Percentiles rank a stretch among this genome's conserved stretches.
These are phyloP conservation scores for Cenchrus fungigraminus DNA, from an alignment of 176 grass and related monocot genomes.

Conservation along the genomic window DNA sequence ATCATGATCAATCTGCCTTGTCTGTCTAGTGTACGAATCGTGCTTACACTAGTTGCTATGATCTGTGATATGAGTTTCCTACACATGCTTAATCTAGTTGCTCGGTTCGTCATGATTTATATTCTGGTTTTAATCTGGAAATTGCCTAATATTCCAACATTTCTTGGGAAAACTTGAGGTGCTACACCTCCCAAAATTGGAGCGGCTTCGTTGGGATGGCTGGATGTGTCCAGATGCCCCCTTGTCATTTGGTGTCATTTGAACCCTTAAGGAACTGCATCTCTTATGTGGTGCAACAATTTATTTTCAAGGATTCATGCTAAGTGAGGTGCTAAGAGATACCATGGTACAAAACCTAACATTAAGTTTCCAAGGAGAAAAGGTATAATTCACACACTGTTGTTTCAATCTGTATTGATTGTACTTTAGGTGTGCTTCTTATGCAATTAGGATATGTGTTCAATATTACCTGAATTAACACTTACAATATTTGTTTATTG, in stretches of 20 bases:
- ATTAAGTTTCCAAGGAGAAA: constrained; percentile 31
- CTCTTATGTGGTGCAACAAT: not conserved
- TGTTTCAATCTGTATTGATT: not conserved
- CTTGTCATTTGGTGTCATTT: constrained; percentile 17
- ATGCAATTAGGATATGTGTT: not conserved
- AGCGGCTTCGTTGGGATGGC: not conserved
- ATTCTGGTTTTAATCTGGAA: no score
- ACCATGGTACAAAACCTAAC: not conserved
- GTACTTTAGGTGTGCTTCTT: not conserved
- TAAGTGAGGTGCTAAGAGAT: constrained; percentile 36
- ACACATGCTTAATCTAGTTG: no score
- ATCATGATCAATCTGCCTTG: no score
- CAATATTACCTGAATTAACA: not conserved
- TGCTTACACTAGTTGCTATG: no score
- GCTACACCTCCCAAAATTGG: constrained; percentile 24
- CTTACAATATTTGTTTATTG: not conserved
- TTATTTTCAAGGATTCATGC: not conserved
- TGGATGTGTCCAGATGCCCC: constrained; percentile 9
- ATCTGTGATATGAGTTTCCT: no score
- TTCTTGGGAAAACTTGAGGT: constrained; percentile 10
- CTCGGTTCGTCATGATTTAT: no score
- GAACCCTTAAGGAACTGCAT: not conserved
- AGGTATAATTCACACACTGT: not conserved
- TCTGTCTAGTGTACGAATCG: no score
- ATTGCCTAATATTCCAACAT: not conserved